These are phyloP conservation scores for Euphorbia schlechtendalii DNA, from an alignment of 441 rosid species.

Conservation along the genomic window DNA sequence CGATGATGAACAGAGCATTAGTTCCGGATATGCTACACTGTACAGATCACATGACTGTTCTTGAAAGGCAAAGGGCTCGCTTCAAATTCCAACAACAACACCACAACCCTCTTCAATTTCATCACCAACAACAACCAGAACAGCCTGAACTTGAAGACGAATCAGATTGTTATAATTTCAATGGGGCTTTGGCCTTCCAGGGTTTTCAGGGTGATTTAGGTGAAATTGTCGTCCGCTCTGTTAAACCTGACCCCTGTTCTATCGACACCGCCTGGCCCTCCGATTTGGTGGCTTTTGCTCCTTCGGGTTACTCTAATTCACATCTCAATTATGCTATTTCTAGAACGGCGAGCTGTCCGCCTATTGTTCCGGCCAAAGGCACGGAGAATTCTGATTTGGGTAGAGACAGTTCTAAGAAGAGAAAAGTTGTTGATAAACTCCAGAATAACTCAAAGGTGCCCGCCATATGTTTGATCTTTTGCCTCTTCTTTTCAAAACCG, in stretches of 20 bases:
- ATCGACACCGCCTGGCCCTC: slow-evolving; percentile 32
- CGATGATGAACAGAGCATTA: slow-evolving; percentile 31
- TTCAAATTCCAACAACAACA: slow-evolving; percentile 30
- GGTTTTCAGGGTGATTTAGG: slow-evolving; percentile 31
- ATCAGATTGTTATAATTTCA: slow-evolving; percentile 25
- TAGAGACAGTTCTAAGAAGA: slow-evolving; percentile 45
- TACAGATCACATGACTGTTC: slow-evolving; percentile 45
- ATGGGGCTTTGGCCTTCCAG: slow-evolving; percentile 27
- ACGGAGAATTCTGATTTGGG: slow-evolving; percentile 27
- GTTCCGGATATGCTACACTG: slow-evolving; percentile 41
- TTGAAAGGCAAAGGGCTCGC: slow-evolving; percentile 54
- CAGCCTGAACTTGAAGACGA: too few species aligned
- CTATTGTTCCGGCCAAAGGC: slow-evolving; percentile 22
- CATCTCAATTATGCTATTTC: slow-evolving; percentile 27
- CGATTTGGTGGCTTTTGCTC: slow-evolving; percentile 30
- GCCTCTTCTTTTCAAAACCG: not conserved
- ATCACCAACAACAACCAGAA: slow-evolving; percentile 11
- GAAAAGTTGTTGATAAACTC: slow-evolving; percentile 39
- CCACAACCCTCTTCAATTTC: slow-evolving; percentile 13
- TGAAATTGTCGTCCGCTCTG: slow-evolving; percentile 23
- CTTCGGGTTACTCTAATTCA: slow-evolving; percentile 19
- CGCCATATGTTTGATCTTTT: not conserved
- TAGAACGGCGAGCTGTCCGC: slow-evolving; percentile 43
- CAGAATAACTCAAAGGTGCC: slow-evolving; percentile 32
- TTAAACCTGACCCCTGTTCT: slow-evolving; percentile 42